These are phyloP conservation scores for Dactylonectria macrodidyma DNA, from an alignment of 2,329 filamentous ascomycete genomes.

Conservation along the genomic window DNA sequence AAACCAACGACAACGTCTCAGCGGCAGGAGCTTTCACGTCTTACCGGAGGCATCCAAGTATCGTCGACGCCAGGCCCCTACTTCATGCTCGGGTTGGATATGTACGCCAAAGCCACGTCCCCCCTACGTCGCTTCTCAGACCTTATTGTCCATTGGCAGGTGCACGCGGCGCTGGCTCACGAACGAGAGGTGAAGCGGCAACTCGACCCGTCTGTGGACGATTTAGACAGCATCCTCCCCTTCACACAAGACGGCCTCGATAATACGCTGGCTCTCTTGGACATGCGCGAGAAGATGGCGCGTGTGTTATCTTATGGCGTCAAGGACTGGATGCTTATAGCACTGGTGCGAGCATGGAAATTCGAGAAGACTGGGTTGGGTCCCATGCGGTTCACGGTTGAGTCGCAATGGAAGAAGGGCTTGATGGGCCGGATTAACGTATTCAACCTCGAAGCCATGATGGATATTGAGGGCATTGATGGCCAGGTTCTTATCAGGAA, in stretches of 20 bases:
- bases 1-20: conserved; percentile 53
- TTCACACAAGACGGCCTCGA: conserved; percentile 60
- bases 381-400: conserved; percentile 65
- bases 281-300: conserved; percentile 67
- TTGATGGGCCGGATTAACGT: conserved; percentile 64
- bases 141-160: conserved; percentile 77
- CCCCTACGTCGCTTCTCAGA: conserved; percentile 77
- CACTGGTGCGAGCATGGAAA: conserved; percentile 72
- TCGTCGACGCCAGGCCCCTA: conserved; percentile 69
- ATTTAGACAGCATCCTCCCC: conserved; percentile 59
- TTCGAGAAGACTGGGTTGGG: conserved; percentile 65
- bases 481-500: conserved; percentile 58
- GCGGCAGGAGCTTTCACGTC: conserved; percentile 46
- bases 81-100: conserved; percentile 70
- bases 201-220: conserved; percentile 47
- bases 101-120: conserved; percentile 76
- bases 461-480: conserved; percentile 58
- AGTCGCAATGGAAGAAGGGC: conserved; percentile 52
- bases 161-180: conserved; percentile 69
- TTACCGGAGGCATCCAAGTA: conserved; percentile 66
- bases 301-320: conserved; percentile 60
- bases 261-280: conserved; percentile 64
- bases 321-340: conserved; percentile 71
- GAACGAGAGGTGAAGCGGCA: conserved; percentile 54
- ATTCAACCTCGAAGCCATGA: conserved; percentile 62